phyloP scores from a whole-genome alignment of 768 basidiomycete species.

The Leccinellum luteum region DNA sequence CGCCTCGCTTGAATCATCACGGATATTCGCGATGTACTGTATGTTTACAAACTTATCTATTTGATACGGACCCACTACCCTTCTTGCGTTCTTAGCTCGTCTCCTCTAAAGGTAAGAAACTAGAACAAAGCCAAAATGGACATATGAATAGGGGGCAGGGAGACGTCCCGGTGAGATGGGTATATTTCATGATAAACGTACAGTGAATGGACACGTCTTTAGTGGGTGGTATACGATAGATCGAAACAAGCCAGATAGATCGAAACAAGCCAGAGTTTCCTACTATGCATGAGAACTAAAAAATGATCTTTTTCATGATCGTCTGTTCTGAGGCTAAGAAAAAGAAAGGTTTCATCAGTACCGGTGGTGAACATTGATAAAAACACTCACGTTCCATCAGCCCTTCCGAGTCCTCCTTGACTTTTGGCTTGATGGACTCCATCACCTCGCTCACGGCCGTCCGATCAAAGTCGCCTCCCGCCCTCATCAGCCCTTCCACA shows the following conservation, averaged over 20 bases:
- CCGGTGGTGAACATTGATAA: too few species aligned
- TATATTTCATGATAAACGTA: slow-evolving; percentile 9
- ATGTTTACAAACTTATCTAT: too few species aligned
- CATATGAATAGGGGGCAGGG: too few species aligned
- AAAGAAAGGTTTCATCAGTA: not conserved
- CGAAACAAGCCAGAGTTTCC: slow-evolving; percentile 46
- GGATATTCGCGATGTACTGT: too few species aligned
- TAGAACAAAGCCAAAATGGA: too few species aligned
- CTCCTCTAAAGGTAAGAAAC: too few species aligned
- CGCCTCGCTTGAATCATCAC: too few species aligned
- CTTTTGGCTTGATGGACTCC: slow-evolving; percentile 90
- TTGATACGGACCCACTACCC: too few species aligned
- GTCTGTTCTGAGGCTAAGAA: slow-evolving; percentile 72
- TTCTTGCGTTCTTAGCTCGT: too few species aligned
- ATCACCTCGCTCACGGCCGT: slow-evolving; percentile 85
- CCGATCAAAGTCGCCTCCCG: slow-evolving; percentile 89
- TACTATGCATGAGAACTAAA: too few species aligned
- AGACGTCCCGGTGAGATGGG: not conserved
- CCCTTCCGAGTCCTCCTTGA: slow-evolving; percentile 87
- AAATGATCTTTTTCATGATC: slow-evolving; percentile 86
- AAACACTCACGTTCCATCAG: slow-evolving; percentile 70
- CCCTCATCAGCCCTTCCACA: slow-evolving; percentile 86
- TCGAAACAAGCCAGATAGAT: too few species aligned
- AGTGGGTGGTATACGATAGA: not conserved
- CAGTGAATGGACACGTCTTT: not conserved